A percentile compares a stretch with the other conserved stretches of the same genome.
Evolutionary conservation across 257 asterid genomes (phyloP).

Genomic region (Thymus quinquecostatus): DNA sequence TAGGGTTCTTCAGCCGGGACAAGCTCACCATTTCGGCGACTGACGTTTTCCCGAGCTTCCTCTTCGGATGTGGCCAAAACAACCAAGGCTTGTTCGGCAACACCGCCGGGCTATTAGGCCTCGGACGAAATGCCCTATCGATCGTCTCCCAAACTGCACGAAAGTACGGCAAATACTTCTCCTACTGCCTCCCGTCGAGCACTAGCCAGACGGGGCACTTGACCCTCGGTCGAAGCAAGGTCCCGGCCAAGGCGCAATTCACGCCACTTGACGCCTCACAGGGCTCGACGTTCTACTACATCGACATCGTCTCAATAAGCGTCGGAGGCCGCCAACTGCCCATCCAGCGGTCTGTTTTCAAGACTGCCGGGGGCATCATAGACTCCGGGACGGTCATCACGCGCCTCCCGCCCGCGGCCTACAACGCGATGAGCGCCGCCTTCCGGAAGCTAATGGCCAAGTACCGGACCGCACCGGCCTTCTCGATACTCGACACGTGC

Average conservation of each 20-base stretch:
- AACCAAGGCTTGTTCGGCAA: slow-evolving; percentile 65
- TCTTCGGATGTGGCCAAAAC: slow-evolving; percentile 80
- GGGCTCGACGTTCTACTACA: slow-evolving; percentile 49
- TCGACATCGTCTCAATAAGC: slow-evolving; percentile 43
- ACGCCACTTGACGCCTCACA: slow-evolving; percentile 50
- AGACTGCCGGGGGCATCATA: slow-evolving; percentile 53
- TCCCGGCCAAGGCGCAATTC: slow-evolving; percentile 35
- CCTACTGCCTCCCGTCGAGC: slow-evolving; percentile 70
- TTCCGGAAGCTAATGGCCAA: slow-evolving; percentile 54
- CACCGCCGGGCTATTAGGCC: slow-evolving; percentile 72
- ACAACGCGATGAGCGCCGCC: slow-evolving; percentile 41
- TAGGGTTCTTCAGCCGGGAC: slow-evolving; percentile 59
- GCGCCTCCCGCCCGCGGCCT: slow-evolving; percentile 62
- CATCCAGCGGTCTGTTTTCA: slow-evolving; percentile 50
- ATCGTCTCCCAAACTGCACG: slow-evolving; percentile 62
- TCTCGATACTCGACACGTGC: slow-evolving; percentile 70
- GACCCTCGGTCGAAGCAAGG: slow-evolving; percentile 52
- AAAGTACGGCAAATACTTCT: slow-evolving; percentile 62
- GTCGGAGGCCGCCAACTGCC: slow-evolving; percentile 54
- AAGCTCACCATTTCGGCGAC: slow-evolving; percentile 48
- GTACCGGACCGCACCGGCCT: slow-evolving; percentile 52
- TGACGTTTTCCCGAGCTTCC: slow-evolving; percentile 49
- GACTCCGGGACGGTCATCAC: slow-evolving; percentile 88
- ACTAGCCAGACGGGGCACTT: slow-evolving; percentile 65
- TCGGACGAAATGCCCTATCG: slow-evolving; percentile 59